A percentile compares a stretch with the other conserved stretches of the same genome.
Conservation (phyloP, 1,139 yeast genomes). For the Suhomyces chickasaworum region DNA sequence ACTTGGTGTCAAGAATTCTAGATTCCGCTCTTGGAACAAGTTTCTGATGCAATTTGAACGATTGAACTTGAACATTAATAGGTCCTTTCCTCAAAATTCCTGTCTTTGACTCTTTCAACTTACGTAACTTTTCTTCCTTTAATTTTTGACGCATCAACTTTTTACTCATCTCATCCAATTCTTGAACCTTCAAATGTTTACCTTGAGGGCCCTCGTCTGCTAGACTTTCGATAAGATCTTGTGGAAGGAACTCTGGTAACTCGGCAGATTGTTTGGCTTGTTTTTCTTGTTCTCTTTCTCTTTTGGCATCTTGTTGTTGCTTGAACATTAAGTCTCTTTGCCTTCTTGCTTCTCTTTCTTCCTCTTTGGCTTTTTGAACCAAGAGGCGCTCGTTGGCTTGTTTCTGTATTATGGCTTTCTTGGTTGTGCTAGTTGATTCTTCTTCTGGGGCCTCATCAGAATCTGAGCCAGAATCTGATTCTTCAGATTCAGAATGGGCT, state of each 20-base stretch:
- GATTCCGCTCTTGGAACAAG: slow-evolving; percentile 51
- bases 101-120: slow-evolving; percentile 42
- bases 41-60: slow-evolving; percentile 28
- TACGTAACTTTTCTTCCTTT: slow-evolving; percentile 45
- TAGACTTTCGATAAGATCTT: slow-evolving; percentile 43
- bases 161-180: slow-evolving; percentile 34
- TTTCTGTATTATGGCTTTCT: slow-evolving; percentile 34
- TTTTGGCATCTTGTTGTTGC: slow-evolving; percentile 49
- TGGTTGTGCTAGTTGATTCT: slow-evolving; percentile 37
- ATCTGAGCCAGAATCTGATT: slow-evolving; percentile 23
- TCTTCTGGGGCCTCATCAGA: slow-evolving; percentile 54
- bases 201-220: slow-evolving; percentile 18
- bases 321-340: slow-evolving; percentile 48
- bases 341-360: slow-evolving; percentile 53
- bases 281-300: slow-evolving; percentile 27
- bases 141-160: slow-evolving; percentile 26
- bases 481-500: slow-evolving; percentile 18
- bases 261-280: slow-evolving; percentile 26
- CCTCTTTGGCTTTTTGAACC: slow-evolving; percentile 35
- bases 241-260: slow-evolving; percentile 55
- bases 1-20: slow-evolving; percentile 44
- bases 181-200: slow-evolving; percentile 44
- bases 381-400: slow-evolving; percentile 37
- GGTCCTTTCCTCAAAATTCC: slow-evolving; percentile 54
- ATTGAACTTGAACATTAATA: slow-evolving; percentile 52